Percentiles rank a stretch among this genome's conserved stretches.
These are phyloP conservation scores for Colletotrichum cereale DNA, from an alignment of 2,329 filamentous ascomycete species.

Conservation along the genomic window DNA sequence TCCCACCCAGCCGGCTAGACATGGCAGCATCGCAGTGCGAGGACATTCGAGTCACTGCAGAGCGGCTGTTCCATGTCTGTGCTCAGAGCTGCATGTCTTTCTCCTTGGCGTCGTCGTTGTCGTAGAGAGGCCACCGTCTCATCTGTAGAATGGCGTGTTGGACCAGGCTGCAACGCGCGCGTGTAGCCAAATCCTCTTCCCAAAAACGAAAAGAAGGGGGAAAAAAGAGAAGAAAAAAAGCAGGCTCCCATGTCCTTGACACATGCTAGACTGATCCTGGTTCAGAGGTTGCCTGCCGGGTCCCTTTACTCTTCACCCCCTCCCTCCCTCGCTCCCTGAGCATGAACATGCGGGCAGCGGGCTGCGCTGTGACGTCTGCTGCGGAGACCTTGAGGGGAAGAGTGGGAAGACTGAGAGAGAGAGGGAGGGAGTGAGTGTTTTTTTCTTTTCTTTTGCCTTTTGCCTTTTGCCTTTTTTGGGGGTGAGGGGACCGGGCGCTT, in stretches of 20 bases:
- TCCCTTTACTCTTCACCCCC: neutral
- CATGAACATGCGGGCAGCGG: neutral
- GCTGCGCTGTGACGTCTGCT: conserved; percentile 31
- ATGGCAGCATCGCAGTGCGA: conserved; percentile 4
- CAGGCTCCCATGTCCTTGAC: neutral
- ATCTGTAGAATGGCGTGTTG: neutral
- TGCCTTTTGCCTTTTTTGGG: too few species aligned
- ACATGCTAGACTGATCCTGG: neutral
- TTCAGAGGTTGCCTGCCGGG: conserved; percentile 23
- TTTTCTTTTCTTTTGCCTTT: neutral
- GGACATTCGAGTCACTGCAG: neutral
- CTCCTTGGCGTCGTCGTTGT: neutral
- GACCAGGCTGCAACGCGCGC: neutral
- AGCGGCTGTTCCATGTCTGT: conserved; percentile 14
- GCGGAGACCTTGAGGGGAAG: conserved; percentile 3
- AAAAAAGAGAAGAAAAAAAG: too few species aligned
- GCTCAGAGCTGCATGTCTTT: neutral
- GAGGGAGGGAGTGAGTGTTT: neutral
- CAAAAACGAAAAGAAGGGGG: too few species aligned
- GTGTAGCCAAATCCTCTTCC: neutral
- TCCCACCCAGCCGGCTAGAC: conserved; percentile 11
- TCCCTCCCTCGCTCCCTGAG: neutral
- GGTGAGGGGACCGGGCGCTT: neutral
- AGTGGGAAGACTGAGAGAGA: neutral
- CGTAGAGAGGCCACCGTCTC: neutral